Evolutionary conservation across 2,329 filamentous ascomycete genomes (phyloP), one percentile per base, ranked within the genome.

Genomic region (Cadophora malorum): DNA sequence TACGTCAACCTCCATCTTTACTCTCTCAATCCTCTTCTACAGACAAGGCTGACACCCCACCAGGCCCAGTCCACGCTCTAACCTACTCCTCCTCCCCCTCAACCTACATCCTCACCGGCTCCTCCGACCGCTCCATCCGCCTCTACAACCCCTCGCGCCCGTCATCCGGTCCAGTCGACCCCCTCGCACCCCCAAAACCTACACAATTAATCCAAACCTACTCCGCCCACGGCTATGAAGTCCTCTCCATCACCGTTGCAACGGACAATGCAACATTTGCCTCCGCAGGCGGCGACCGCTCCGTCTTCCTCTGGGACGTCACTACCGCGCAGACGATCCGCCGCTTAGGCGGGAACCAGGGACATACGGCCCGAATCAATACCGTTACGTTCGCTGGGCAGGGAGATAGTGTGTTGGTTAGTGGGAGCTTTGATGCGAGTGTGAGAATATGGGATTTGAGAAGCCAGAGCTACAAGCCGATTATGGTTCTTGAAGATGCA

Each of bases 301-400:
- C 87, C 69, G 93, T 97, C 0, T 97, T 97, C 77, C 84, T 97
- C 5, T 98, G 96, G 96, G 96, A 99, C 79, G 96, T 98, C 0
- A 85, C 90, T 58, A 91, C 90, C 2, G 93, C 91, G 21, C 85
- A 87, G 73, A 97, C 95, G 4, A 82, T 91, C 31, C 86, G 92
- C 25, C 86, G 96, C 33, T 96, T 95, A 79, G 84, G 84, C 21
- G 85, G 86, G 25, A 85, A 85, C 67, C 69, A 75, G 14, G 77
- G 79, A 72, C 77, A 79, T 41, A 75, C 70, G 0, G 77, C 78
- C 45, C 79, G 94, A 38, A 85, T 98, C 65, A 96, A 97, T 78
- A 86, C 88, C 56, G 92, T 95, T 4, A 83, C 86, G 1, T 96
- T 96, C 77, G 93, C 88, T 0, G 94, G 94, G 14, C 89, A 90